These are phyloP conservation scores for Cercospora sojina DNA, from an alignment of 2,329 filamentous ascomycete species.

Conservation along the genomic window DNA sequence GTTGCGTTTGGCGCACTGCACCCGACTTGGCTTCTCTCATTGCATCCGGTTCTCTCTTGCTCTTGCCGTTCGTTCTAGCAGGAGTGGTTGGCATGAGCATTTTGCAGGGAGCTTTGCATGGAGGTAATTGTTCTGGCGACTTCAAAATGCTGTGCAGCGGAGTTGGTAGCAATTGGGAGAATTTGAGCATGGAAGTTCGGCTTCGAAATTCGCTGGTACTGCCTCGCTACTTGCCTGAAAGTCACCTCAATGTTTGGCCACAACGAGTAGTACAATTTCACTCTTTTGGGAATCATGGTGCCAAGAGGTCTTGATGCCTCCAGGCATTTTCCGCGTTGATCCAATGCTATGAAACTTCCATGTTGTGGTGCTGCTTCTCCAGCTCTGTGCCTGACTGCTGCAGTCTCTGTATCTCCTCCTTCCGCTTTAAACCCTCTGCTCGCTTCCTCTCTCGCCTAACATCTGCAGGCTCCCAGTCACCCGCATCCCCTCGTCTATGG, in stretches of 20 bases:
- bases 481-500: slow-evolving; percentile 37
- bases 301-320: background rate
- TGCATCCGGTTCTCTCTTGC: too few relatives aligned
- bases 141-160: background rate
- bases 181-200: background rate
- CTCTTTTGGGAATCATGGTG: background rate
- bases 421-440: slow-evolving; percentile 50
- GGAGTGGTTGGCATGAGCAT: background rate
- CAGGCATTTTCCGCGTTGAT: background rate
- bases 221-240: background rate
- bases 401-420: slow-evolving; percentile 13
- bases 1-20: background rate
- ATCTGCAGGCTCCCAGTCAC: slow-evolving; percentile 43
- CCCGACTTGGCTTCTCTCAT: background rate
- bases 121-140: background rate
- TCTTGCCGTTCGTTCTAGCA: background rate
- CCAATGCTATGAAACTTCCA: background rate
- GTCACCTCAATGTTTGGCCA: background rate
- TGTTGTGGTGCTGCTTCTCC: background rate
- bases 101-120: background rate
- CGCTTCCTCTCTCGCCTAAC: slow-evolving; percentile 42
- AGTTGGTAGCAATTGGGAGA: background rate
- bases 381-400: background rate
- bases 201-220: background rate
- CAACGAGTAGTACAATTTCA: background rate